Evolutionary conservation across 2,329 filamentous ascomycete genomes (phyloP).

Genomic region (Talaromyces verruculosus): DNA sequence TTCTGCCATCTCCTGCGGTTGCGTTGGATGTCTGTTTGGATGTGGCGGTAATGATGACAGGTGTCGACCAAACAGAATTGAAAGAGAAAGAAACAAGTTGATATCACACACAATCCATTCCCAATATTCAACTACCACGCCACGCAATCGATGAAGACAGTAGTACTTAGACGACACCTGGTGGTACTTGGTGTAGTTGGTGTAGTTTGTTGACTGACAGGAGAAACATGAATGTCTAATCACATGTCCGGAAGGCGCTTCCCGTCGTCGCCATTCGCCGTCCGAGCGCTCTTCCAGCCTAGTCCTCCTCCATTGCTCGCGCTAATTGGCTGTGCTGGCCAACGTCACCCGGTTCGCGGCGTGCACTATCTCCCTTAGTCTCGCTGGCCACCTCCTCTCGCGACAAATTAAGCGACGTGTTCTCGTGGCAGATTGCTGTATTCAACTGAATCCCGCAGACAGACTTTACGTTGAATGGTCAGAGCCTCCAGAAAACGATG

Average conservation of each 20-base stretch:
- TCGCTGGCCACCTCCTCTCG: not conserved
- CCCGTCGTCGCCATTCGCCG: constrained; percentile 8
- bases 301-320: not conserved
- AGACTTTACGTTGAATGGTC: not conserved
- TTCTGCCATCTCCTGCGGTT: constrained; percentile 11
- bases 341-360: constrained; percentile 3
- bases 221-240: constrained; percentile 9
- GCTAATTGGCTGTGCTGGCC: not conserved
- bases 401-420: constrained; percentile 12
- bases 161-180: not conserved
- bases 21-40: not conserved
- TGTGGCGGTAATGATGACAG: not conserved
- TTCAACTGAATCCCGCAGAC: not conserved
- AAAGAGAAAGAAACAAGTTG: not conserved
- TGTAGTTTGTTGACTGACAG: not conserved
- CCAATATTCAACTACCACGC: not conserved
- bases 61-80: not conserved
- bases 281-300: not conserved
- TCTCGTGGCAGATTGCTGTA: not conserved
- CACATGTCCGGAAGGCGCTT: constrained; percentile 20
- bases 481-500: not conserved
- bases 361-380: constrained; percentile 1
- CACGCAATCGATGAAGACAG: not conserved
- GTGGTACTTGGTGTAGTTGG: not conserved
- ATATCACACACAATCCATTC: constrained; percentile 5